Evolutionary conservation across 495 filamentous ascomycete genomes (phyloP).

Genomic region (Glutinoglossum americanum): DNA sequence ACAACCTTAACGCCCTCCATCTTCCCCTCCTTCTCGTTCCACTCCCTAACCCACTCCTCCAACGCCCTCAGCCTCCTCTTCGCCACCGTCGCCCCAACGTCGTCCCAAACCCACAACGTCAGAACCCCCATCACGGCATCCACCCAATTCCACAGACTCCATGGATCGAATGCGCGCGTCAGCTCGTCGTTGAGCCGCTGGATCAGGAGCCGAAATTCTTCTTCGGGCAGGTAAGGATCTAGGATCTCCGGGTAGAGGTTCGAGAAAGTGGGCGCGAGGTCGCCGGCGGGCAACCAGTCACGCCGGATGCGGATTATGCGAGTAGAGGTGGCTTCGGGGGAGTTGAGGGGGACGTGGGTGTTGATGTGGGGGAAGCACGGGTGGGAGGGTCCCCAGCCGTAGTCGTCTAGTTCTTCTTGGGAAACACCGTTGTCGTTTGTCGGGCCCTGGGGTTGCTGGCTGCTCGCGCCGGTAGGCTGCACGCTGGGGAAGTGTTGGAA

Average conservation of each 20-base stretch:
- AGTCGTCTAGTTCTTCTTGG: constrained; percentile 18
- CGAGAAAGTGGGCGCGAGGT: constrained; percentile 80
- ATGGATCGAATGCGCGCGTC: constrained; percentile 48
- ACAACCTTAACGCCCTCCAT: constrained; percentile 44
- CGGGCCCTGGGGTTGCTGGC: not conserved
- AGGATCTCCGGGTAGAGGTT: constrained; percentile 92
- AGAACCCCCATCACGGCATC: constrained; percentile 55
- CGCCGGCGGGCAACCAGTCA: constrained; percentile 77
- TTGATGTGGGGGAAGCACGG: constrained; percentile 88
- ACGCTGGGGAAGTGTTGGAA: not conserved
- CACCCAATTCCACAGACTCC: constrained; percentile 41
- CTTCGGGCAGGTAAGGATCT: constrained; percentile 55
- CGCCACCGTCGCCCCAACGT: constrained; percentile 47
- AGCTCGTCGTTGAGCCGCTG: constrained; percentile 55
- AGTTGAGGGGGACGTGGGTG: constrained; percentile 63
- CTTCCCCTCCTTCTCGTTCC: constrained; percentile 44
- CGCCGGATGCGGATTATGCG: constrained; percentile 76
- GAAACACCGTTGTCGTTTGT: not conserved
- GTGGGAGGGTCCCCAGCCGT: constrained; percentile 67
- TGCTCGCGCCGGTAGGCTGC: not conserved
- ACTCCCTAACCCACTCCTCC: constrained; percentile 59
- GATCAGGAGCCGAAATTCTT: constrained; percentile 61
- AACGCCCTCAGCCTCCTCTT: constrained; percentile 45
- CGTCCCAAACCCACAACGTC: constrained; percentile 89
- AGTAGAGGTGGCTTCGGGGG: constrained; percentile 49